Evolutionary conservation across 768 basidiomycete genomes (phyloP).

Genomic region (Postia placenta): DNA sequence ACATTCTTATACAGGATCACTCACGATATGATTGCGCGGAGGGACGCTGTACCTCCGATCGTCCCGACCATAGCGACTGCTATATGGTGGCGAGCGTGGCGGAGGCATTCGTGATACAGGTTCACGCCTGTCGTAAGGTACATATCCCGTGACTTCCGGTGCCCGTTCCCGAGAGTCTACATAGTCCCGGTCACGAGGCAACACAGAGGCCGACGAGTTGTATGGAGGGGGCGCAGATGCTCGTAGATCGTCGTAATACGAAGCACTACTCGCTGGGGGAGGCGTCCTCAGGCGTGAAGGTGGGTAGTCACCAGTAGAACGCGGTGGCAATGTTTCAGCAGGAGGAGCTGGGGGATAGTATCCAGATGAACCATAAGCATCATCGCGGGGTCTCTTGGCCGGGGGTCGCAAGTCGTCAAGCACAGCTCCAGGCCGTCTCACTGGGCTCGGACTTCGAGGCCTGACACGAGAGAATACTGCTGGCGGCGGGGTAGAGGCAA

Average conservation of each 20-base stretch:
- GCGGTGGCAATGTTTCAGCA: conserved; percentile 3
- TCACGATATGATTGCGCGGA: neutral
- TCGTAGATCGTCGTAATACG: conserved; percentile 17
- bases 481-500: conserved; percentile 13
- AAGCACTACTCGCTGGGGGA: conserved; percentile 6
- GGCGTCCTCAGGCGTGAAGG: conserved; percentile 15
- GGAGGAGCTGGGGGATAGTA: conserved; percentile 11
- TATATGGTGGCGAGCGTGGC: conserved; percentile 18
- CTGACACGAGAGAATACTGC: conserved; percentile 18
- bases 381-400: conserved; percentile 22
- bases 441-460: conserved; percentile 22
- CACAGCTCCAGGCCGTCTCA: conserved; percentile 7
- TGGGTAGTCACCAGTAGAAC: conserved; percentile 5
- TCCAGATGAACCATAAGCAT: conserved; percentile 9
- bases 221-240: conserved; percentile 7
- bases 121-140: conserved; percentile 13
- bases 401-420: conserved; percentile 24
- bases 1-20: neutral
- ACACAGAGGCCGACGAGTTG: conserved; percentile 5
- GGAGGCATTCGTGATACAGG: conserved; percentile 12
- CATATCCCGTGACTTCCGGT: conserved; percentile 9
- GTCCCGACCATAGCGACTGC: conserved; percentile 14
- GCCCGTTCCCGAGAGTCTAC: conserved; percentile 8
- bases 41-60: conserved; percentile 17
- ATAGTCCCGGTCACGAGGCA: conserved; percentile 13